Percentiles rank a stretch among this genome's conserved stretches.
phyloP scores from a whole-genome alignment of 495 filamentous ascomycete species.

The Hypoxylon fragiforme region DNA sequence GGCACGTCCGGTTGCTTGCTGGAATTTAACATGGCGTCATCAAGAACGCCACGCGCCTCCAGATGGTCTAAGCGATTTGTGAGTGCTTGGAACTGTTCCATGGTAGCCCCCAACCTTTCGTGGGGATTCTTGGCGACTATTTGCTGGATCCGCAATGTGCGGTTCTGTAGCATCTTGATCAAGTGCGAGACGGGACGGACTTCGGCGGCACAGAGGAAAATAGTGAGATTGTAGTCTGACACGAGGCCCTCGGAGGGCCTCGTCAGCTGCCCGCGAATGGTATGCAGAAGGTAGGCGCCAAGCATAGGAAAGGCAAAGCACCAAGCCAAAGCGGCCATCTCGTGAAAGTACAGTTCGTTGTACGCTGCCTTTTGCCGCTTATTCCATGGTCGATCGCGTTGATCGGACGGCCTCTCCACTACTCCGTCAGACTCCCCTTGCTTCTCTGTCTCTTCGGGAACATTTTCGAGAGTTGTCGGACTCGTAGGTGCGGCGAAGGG shows the following conservation, averaged over 20 bases:
- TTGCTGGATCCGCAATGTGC: slow-evolving; percentile 82
- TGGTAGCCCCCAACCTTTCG: slow-evolving; percentile 44
- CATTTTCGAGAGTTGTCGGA: slow-evolving; percentile 40
- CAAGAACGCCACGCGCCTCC: slow-evolving; percentile 58
- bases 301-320: slow-evolving; percentile 81
- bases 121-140: slow-evolving; percentile 61
- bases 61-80: slow-evolving; percentile 67
- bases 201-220: slow-evolving; percentile 89
- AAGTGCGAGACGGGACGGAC: slow-evolving; percentile 78
- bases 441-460: slow-evolving; percentile 44
- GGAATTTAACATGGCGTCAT: slow-evolving; percentile 35
- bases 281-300: slow-evolving; percentile 78
- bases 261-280: slow-evolving; percentile 73
- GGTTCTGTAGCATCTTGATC: slow-evolving; percentile 74
- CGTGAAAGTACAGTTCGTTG: slow-evolving; percentile 72
- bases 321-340: slow-evolving; percentile 68
- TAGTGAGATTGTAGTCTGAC: slow-evolving; percentile 90
- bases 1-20: slow-evolving; percentile 29
- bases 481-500: slow-evolving; percentile 26
- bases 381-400: slow-evolving; percentile 30
- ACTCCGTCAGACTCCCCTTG: slow-evolving; percentile 12
- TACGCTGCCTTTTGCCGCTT: slow-evolving; percentile 46
- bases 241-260: slow-evolving; percentile 83
- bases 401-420: background rate
- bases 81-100: slow-evolving; percentile 59